Evolutionary conservation across 2,329 filamentous ascomycete species (phyloP).

Genomic region (Claviceps paspali): DNA sequence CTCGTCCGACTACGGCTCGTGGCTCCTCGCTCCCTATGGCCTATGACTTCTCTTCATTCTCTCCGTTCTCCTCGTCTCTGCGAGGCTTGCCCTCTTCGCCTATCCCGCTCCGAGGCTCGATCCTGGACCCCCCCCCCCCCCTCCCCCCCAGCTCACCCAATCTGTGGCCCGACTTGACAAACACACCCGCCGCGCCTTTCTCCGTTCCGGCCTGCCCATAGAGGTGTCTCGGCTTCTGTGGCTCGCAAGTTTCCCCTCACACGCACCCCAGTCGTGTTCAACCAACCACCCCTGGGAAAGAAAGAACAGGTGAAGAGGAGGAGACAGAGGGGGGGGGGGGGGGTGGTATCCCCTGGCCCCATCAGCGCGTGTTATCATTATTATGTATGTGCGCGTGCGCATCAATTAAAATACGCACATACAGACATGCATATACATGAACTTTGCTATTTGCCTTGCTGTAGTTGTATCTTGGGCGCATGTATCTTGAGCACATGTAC

Average conservation of each 20-base stretch:
- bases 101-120: slow-evolving; percentile 8
- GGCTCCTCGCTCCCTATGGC: too few relatives aligned
- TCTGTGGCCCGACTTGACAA: slow-evolving; percentile 3
- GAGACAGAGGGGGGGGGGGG: background rate
- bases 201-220: slow-evolving; percentile 1
- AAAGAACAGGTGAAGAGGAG: background rate
- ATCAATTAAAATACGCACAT: background rate
- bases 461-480: slow-evolving; percentile 1
- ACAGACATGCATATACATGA: slow-evolving; percentile 4
- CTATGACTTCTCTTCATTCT: too few relatives aligned
- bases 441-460: slow-evolving; percentile 4
- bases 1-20: slow-evolving; percentile 5
- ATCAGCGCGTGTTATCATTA: too few relatives aligned
- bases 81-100: background rate
- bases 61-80: slow-evolving; percentile 1
- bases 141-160: slow-evolving; percentile 4
- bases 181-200: slow-evolving; percentile 3
- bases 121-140: too few relatives aligned
- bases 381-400: slow-evolving; percentile 2
- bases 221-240: slow-evolving; percentile 1
- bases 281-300: slow-evolving; percentile 3
- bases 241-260: background rate
- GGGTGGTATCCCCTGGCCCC: background rate
- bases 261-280: slow-evolving; percentile 4
- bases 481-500: background rate